Conservation (phyloP, 345 rosid species). For the rapeseed (Brassica napus) region DNA sequence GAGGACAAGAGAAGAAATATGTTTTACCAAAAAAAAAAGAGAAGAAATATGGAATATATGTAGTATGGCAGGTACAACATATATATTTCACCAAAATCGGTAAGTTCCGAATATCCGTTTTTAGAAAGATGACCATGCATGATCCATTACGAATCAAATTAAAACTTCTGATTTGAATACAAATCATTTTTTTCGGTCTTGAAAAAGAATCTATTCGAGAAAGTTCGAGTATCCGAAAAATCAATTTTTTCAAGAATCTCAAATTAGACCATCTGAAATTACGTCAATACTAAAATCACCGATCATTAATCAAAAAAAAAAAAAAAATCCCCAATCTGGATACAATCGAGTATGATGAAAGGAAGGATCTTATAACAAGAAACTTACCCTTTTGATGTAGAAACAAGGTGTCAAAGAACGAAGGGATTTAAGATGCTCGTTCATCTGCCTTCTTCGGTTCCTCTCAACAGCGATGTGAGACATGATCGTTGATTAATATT, state of each 20-base stretch:
- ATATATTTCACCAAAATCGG: neutral
- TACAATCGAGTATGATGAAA: neutral
- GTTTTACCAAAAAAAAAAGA: neutral
- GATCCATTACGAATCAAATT: neutral
- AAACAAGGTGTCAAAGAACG: conserved; percentile 91
- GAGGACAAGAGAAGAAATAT: neutral
- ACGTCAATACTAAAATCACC: neutral
- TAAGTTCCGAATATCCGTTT: neutral
- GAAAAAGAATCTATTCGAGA: neutral
- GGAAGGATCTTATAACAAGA: neutral
- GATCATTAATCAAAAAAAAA: neutral
- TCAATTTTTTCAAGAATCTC: neutral
- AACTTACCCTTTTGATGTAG: conserved; percentile 81
- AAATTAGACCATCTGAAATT: neutral
- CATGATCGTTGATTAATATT: conserved; percentile 43
- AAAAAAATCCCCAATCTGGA: neutral
- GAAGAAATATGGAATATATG: neutral
- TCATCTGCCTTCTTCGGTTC: conserved; percentile 93
- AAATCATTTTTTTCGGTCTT: neutral
- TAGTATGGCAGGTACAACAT: conserved; percentile 8
- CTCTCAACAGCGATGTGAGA: conserved; percentile 91
- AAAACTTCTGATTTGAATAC: neutral
- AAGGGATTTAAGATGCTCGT: conserved; percentile 83
- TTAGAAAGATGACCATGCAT: conserved; percentile 10
- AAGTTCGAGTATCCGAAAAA: neutral